Percentiles rank a stretch among this genome's conserved stretches.
phyloP scores from a whole-genome alignment of 768 basidiomycete genomes.

The Kwoniella botswanensis region DNA sequence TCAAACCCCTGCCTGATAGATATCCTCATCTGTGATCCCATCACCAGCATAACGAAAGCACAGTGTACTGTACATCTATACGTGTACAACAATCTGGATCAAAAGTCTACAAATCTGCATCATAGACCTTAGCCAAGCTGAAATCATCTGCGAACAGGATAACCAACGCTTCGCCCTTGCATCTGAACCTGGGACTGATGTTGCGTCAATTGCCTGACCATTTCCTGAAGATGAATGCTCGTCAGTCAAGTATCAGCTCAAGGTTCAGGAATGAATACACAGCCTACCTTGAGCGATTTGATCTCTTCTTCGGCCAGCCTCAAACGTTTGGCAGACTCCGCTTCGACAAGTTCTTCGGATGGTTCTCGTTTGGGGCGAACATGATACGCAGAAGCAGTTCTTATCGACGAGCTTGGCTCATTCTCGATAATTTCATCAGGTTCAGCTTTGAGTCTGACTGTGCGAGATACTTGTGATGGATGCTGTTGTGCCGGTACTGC shows the following conservation, averaged over 20 bases:
- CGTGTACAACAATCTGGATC: not conserved
- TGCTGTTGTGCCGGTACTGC: conserved; percentile 25
- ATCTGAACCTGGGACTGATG: not conserved
- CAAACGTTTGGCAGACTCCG: not conserved
- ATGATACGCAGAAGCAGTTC: not conserved
- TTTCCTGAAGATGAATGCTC: not conserved
- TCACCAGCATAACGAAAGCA: not conserved
- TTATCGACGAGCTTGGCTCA: not conserved
- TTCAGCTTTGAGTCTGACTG: conserved; percentile 18
- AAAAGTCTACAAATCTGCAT: not conserved
- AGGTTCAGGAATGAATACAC: no score
- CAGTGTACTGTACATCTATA: not conserved
- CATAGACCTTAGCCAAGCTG: not conserved
- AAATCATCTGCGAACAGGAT: not conserved
- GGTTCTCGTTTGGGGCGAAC: not conserved
- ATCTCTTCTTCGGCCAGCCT: not conserved
- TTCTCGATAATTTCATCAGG: not conserved
- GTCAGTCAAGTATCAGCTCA: not conserved
- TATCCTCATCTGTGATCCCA: no score
- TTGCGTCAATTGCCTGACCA: not conserved
- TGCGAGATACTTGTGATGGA: conserved; percentile 13
- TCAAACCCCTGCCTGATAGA: not conserved
- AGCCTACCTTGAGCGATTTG: not conserved
- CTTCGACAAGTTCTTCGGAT: not conserved
- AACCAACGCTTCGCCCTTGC: not conserved